Evolutionary conservation across 768 basidiomycete species (phyloP), one percentile per base, ranked within the genome.

Genomic region (Collybiopsis confluens): DNA sequence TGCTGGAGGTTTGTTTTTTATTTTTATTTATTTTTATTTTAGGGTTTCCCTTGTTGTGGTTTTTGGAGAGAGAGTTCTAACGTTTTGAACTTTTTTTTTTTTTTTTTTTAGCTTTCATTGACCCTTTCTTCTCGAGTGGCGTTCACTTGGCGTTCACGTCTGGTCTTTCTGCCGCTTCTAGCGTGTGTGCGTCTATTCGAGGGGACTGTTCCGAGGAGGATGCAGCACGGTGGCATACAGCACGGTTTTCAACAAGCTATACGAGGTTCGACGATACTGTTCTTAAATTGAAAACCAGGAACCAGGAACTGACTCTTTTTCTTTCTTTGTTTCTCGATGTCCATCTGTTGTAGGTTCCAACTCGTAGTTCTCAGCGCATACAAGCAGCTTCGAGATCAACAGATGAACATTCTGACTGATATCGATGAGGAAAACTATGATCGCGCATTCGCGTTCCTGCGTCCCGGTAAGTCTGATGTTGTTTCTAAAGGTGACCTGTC

Each of bases 391-490:
- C 78, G 81, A 20, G 75, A 82, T 6, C 83, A 86, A 60, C 70
- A 71, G 38, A 68, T 68, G 16, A 75, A 78, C 56, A 73, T 86
- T 35, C 71, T 88, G 30, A 77, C 73, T 3, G 85, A 88, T 56
- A 74, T 88, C 26, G 74, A 83, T 54, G 84, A 86, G 61, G 81
- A 84, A 61, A 86, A 83, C 59, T 88, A 83, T 60, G 85, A 88
- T 64, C 75, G 81, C 37, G 85, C 85, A 21, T 86, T 87, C 64
- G 68, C 77, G 11, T 79, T 78, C 64, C 70, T 87, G 43, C 71
- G 84, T 27, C 85, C 85, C 52, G 77, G 84, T 85, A 50, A 49
- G 75, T 58, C 4, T 2, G 26, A 20, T 18, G 6, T 38, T 11
- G 8, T n/a, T 5, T 24, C 26, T 15, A n/a, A n/a, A n/a, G n/a